Conservation (phyloP, 2,329 filamentous ascomycete genomes). For the Fusarium succisae region DNA sequence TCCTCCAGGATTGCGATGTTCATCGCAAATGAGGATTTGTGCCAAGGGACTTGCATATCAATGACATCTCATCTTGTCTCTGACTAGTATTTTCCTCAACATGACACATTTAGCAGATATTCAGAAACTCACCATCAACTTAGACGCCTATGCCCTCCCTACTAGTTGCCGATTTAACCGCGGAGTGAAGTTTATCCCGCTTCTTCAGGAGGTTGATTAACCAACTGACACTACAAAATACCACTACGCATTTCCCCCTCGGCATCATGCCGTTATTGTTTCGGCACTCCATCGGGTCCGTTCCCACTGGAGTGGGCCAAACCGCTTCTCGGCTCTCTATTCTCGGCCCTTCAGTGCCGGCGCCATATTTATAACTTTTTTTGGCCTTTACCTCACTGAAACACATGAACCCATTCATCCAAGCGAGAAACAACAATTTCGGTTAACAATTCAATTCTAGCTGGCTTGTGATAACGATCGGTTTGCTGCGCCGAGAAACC, state of each 20-base stretch:
- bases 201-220: constrained; percentile 10
- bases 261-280: background rate
- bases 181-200: constrained; percentile 8
- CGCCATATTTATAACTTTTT: constrained; percentile 14
- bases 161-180: constrained; percentile 22
- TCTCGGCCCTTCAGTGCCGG: constrained; percentile 21
- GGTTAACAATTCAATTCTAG: background rate
- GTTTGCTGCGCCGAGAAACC: background rate
- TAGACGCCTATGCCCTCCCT: constrained; percentile 5
- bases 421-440: constrained; percentile 21
- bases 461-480: background rate
- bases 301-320: constrained; percentile 5
- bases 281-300: constrained; percentile 4
- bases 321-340: constrained; percentile 12
- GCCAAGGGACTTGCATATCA: background rate
- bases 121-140: background rate
- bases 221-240: background rate
- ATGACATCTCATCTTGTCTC: background rate
- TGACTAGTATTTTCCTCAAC: background rate
- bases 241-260: background rate
- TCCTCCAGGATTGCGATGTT: background rate
- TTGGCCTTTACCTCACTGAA: background rate
- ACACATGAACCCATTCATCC: background rate
- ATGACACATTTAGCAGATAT: background rate
- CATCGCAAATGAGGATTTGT: background rate